Conservation (phyloP, 164 flowering plant species). For the Magnolia sinica region DNA sequence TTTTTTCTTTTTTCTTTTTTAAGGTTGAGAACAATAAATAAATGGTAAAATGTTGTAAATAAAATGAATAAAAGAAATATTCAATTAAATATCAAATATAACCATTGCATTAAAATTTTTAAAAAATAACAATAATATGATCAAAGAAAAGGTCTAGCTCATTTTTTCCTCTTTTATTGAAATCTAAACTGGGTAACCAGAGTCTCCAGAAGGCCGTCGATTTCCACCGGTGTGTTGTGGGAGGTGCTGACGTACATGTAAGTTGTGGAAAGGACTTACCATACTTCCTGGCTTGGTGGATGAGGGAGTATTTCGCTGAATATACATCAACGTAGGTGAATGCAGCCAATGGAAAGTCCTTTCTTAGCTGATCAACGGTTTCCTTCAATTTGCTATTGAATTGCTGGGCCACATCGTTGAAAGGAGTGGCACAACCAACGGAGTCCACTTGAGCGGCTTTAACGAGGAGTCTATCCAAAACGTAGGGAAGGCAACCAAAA, state of each 20-base stretch:
- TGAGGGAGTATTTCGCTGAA: slow-evolving; percentile 41
- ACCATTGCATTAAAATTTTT: not conserved
- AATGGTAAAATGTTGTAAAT: no score
- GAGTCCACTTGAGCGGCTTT: slow-evolving; percentile 33
- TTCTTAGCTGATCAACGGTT: slow-evolving; percentile 33
- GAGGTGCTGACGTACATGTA: not conserved
- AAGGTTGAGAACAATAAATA: no score
- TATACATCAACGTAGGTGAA: slow-evolving; percentile 56
- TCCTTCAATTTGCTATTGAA: slow-evolving; percentile 43
- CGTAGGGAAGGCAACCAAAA: slow-evolving; percentile 48
- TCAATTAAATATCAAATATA: no score
- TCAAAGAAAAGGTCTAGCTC: not conserved
- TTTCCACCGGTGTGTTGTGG: no score
- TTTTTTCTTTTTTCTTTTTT: no score
- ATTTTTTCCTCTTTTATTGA: no score
- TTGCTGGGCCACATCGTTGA: slow-evolving; percentile 44
- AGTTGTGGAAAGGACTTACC: slow-evolving; percentile 23
- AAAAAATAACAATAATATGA: not conserved
- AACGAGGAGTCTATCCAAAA: slow-evolving; percentile 26
- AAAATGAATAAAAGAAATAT: no score
- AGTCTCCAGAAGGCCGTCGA: no score
- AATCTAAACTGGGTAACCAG: not conserved
- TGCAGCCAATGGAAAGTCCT: slow-evolving; percentile 37
- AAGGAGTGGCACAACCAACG: slow-evolving; percentile 43
- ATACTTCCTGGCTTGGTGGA: slow-evolving; percentile 36